Base-by-base conservation (phyloP, 192 early-diverging fungal genomes). In the Umbelopsis sp. region DNA sequence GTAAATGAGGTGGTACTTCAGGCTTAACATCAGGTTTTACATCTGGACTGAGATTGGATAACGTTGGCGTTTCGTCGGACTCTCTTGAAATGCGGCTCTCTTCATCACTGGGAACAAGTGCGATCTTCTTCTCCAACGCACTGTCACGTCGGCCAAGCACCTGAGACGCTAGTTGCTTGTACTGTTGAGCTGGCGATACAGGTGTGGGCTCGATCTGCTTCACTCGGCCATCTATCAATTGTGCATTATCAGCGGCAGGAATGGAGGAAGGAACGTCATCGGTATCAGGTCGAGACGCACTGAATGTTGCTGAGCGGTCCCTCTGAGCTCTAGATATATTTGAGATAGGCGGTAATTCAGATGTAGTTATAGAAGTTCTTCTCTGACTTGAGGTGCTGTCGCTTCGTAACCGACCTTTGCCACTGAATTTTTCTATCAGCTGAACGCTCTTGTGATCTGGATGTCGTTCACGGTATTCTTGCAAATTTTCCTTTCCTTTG, bases 381-480 rank as follows among this genome's bases (percentile, higher is more conserved):
- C 16, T 12, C 12, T 34, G 25, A 34, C 56, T 62, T 14, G 26
- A 22, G 17, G 12, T 32, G n/a, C 56, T 62, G 1, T 34, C 34
- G n/a, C 56, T 62, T 20, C 26, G 56, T 34, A 62, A 20, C 17
- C 20, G 26, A 16, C 29, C 56, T 20, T 62, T 62, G 8, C 56
- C 29, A 34, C 56, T 32, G 17, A 62, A 62, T 20, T 62, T 62
- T 1, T 62, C 56, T 17, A 62, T 22, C 17, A 62, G 31, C 20
- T 62, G 56, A 0, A 62, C 29, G 29, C 56, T 62, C 29, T 62
- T 62, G 56, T 34, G 11, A 14, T 62, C 56, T 34, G 26, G 56
- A n/a, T 62, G 25, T 8, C 31, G 56, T 32, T 62, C 56, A 16
- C 56, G 56, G 34, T 32, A 62, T 29, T 62, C 56, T 62, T 62